Base-by-base conservation (phyloP, 2,329 filamentous ascomycete genomes). In the Pleurostoma richardsiae region DNA sequence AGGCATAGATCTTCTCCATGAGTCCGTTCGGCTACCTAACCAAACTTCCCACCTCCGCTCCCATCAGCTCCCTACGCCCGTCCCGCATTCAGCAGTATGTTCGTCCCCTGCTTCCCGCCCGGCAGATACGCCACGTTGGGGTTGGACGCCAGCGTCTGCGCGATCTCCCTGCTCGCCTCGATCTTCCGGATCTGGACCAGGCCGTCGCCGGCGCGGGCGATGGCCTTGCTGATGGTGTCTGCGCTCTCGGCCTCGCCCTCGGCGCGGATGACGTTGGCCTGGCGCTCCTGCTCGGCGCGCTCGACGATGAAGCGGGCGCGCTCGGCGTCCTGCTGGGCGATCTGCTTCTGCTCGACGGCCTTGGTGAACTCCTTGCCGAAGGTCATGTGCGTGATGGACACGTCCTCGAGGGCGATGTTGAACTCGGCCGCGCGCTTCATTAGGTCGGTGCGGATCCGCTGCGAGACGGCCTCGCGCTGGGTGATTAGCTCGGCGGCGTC, bases 341-440 rank as follows among this genome's bases (percentile, higher is more conserved):
- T 99, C 79, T 99, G 94, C 84, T 99, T 99, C 82, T 99, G 94
- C 76, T 99, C 94, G 61, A 99, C 94, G 55, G 94, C 94, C 70
- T 89, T 88, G 51, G 94, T 99, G 79, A 99, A 99, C 72, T 99
- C 94, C 70, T 92, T 92, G 59, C 94, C 94, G 67, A 99, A 99
- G 45, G 94, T 99, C 94, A 99, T 99, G 80, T 99, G 94, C 52
- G 94, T 99, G 71, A 99, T 99, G 64, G 90, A 95, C 50, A 99
- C 94, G 64, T 99, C 94, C 73, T 99, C 94, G 45, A 99, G 88
- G 29, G 90, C 90, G 64, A 99, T 99, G 79, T 99, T 96, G 83
- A 99, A 99, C 71, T 99, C 94, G 62, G 85, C 76, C 42, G 94
- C 94, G 61, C 94, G 91, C 74, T 87, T 90, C 64, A 94, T 85